Base-by-base conservation (phyloP, 75 land plant species). In the Chamaecyparis obtusa region DNA sequence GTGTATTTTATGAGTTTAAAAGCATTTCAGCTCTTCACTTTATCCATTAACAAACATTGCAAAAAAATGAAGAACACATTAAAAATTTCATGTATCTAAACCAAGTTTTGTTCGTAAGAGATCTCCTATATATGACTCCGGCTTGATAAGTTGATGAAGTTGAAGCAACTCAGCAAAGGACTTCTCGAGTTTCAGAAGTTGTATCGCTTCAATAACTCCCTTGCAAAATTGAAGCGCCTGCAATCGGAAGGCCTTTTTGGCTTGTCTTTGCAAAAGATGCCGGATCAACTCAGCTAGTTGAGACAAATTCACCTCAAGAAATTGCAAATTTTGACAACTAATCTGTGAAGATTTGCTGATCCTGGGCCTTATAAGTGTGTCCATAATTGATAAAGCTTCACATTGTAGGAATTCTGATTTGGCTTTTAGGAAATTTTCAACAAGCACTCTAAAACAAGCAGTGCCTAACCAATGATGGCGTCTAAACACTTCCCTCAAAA, bases 381-480 rank as follows among this genome's bases (percentile, higher is more conserved):
- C 86, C 32, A 95, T 46, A 69, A 98, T 39, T 14, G 89, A 90
- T 36, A 98, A 87, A 4, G 95, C 93, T 89, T 98, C 97, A 72
- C 87, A 81, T 82, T 87, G 91, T 51, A 94, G 57, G 72, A 87
- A 97, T 30, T 94, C 96, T 77, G 91, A 89, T 86, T 92, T 93
- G 13, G 95, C 91, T 85, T 86, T 81, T 11, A 84, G 88, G 86
- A 94, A 93, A 85, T 89, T 95, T 76, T 94, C 94, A 48, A 95
- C 30, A 60, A 98, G 90, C 88, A 90, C 89, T 35, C 94, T 93
- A 87, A 95, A 86, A 43, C 90, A 67, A 21, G 88, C 85, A 30
- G 69, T 89, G 10, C 96, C 94, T n/a, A 95, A 43, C 94, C 95
- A 89, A 44, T 95, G 95, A 76, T 92, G 77, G 81, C 99, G 88